Evolutionary conservation across 306 rosid species (phyloP).

Genomic region (Urtica urens): DNA sequence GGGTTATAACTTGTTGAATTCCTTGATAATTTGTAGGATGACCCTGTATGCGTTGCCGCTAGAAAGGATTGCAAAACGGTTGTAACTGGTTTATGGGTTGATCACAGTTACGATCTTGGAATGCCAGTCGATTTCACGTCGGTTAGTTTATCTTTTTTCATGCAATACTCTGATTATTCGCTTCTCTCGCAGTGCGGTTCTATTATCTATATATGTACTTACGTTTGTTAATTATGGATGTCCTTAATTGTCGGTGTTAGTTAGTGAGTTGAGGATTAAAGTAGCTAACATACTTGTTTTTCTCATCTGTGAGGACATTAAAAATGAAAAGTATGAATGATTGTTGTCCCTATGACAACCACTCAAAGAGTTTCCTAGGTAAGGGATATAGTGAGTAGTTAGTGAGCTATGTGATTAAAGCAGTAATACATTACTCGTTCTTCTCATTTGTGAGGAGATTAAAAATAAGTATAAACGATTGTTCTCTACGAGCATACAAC

Average conservation of each 20-base stretch:
- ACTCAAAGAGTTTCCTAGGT: too few species aligned
- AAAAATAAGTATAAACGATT: too few species aligned
- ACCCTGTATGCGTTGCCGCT: conserved; percentile 67
- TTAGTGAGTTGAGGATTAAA: too few species aligned
- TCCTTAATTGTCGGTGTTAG: neutral
- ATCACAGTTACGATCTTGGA: conserved; percentile 67
- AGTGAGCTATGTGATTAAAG: too few species aligned
- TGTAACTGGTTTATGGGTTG: conserved; percentile 82
- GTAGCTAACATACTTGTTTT: too few species aligned
- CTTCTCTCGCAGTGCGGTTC: neutral
- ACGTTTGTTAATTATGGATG: neutral
- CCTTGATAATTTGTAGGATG: conserved; percentile 34
- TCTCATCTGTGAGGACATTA: too few species aligned
- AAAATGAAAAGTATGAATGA: too few species aligned
- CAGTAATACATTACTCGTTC: too few species aligned
- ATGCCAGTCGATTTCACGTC: conserved; percentile 42
- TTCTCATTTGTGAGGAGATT: too few species aligned
- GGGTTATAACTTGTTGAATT: neutral
- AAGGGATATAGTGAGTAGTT: too few species aligned
- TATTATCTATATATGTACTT: neutral
- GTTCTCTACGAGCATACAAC: too few species aligned
- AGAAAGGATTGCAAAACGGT: conserved; percentile 55
- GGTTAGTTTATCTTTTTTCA: conserved; percentile 25
- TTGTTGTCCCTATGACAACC: too few species aligned
- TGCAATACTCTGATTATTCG: neutral